phyloP scores from a whole-genome alignment of 257 asterid species.

The Solanum paucissectum region DNA sequence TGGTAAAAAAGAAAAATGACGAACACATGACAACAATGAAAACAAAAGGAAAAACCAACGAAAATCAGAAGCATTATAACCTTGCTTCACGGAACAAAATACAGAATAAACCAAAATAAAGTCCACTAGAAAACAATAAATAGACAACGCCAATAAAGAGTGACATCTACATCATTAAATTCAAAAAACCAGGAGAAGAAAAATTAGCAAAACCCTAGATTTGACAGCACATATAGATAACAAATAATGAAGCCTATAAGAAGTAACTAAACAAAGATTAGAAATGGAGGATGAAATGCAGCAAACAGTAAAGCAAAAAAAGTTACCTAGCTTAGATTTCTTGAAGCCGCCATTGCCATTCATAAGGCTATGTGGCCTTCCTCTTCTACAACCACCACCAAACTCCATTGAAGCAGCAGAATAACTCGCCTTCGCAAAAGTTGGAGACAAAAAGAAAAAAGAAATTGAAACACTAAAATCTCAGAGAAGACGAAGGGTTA shows the following conservation, averaged over 20 bases:
- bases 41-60: background rate
- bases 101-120: background rate
- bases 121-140: background rate
- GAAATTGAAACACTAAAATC: background rate
- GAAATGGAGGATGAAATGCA: background rate
- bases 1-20: background rate
- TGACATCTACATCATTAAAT: background rate
- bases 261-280: background rate
- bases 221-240: background rate
- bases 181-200: background rate
- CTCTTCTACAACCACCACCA: slow-evolving; percentile 44
- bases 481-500: background rate
- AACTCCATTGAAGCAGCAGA: slow-evolving; percentile 27
- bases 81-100: background rate
- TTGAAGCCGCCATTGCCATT: slow-evolving; percentile 47
- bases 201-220: slow-evolving; percentile 4
- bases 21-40: background rate
- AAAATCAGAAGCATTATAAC: background rate
- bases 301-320: background rate
- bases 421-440: background rate
- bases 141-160: background rate
- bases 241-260: background rate
- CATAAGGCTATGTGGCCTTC: slow-evolving; percentile 26
- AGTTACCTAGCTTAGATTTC: slow-evolving; percentile 43
- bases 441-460: background rate